These are phyloP conservation scores for Phialophora macrospora DNA, from an alignment of 2,329 filamentous ascomycete genomes.

Conservation along the genomic window DNA sequence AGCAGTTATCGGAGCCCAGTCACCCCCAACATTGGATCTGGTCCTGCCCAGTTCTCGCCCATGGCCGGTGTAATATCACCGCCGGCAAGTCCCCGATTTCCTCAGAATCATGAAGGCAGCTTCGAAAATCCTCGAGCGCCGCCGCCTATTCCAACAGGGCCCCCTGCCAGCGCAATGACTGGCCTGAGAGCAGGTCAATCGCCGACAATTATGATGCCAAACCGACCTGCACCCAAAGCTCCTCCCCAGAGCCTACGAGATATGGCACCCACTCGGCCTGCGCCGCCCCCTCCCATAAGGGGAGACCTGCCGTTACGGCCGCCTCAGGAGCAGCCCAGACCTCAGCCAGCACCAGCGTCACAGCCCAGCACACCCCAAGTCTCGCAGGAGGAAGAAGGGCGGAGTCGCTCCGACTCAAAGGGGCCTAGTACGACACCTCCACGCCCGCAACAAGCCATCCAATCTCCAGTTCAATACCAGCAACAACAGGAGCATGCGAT, in stretches of 20 bases:
- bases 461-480: conserved; percentile 53
- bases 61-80: conserved; percentile 71
- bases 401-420: conserved; percentile 70
- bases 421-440: conserved; percentile 27
- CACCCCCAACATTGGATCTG: conserved; percentile 47
- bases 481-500: conserved; percentile 86
- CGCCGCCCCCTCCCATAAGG: conserved; percentile 43
- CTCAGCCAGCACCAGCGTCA: conserved; percentile 38
- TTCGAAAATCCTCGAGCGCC: conserved; percentile 96
- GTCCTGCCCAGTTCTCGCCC: conserved; percentile 56
- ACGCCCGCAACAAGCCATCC: conserved; percentile 37
- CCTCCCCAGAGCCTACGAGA: conserved; percentile 57
- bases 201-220: conserved; percentile 72
- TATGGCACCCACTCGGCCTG: conserved; percentile 49
- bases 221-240: conserved; percentile 84
- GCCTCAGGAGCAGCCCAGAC: conserved; percentile 19
- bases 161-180: conserved; percentile 45
- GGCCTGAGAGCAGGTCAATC: conserved; percentile 57
- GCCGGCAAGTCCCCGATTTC: conserved; percentile 83
- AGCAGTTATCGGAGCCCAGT: conserved; percentile 35
- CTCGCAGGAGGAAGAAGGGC: conserved; percentile 69
- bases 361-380: conserved; percentile 63
- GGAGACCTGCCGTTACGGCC: conserved; percentile 29
- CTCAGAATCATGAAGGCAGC: conserved; percentile 85
- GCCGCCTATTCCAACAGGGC: conserved; percentile 75